Evolutionary conservation across 345 rosid genomes (phyloP).

Genomic region (Hibiscus syriacus): DNA sequence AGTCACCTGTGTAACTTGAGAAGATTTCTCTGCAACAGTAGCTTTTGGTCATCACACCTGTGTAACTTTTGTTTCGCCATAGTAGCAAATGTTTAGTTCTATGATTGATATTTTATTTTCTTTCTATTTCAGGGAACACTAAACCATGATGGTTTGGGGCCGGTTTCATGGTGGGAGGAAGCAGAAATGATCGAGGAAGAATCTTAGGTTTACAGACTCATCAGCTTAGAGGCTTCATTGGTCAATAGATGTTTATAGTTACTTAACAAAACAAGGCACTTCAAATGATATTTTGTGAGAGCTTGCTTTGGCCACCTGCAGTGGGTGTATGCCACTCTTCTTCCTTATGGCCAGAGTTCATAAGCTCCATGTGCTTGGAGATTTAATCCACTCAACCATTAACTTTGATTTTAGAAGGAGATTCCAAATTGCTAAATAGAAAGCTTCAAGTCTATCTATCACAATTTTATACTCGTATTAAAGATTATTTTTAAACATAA

Average conservation of each 20-base stretch:
- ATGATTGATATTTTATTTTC: background rate
- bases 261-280: background rate
- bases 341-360: background rate
- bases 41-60: background rate
- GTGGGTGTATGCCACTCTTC: background rate
- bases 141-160: constrained; percentile 71
- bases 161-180: constrained; percentile 70
- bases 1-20: too few relatives aligned
- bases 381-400: too few relatives aligned
- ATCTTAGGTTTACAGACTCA: background rate
- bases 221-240: background rate
- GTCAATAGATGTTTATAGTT: background rate
- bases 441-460: too few relatives aligned
- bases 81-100: background rate
- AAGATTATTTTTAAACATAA: too few relatives aligned
- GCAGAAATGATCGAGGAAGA: constrained; percentile 14
- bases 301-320: background rate
- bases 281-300: background rate
- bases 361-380: background rate
- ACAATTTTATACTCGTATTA: too few relatives aligned
- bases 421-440: too few relatives aligned
- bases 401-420: too few relatives aligned
- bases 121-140: constrained; percentile 49
- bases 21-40: too few relatives aligned
- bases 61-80: background rate